Percentiles rank a stretch among this genome's conserved stretches.
Conservation (phyloP, 1,284 basidiomycete genomes). For the Phylloporus sp. region DNA sequence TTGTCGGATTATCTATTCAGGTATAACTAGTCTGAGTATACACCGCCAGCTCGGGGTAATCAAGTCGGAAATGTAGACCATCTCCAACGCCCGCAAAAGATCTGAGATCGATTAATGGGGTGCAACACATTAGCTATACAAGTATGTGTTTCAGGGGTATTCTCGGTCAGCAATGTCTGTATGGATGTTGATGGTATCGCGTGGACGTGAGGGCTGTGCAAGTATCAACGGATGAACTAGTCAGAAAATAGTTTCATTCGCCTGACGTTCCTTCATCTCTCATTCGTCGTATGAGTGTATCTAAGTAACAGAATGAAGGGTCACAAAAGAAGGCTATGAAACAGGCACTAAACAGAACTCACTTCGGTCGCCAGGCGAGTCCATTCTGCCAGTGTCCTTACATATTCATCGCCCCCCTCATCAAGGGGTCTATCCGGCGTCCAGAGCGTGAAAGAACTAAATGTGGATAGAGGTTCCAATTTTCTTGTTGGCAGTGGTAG, state of each 20-base stretch:
- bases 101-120: background rate
- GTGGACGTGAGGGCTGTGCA: background rate
- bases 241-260: background rate
- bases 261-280: background rate
- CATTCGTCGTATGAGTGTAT: constrained; percentile 33
- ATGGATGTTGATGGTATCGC: background rate
- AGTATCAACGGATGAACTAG: background rate
- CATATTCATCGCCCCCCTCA: constrained; percentile 69
- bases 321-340: constrained; percentile 1
- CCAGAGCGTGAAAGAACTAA: constrained; percentile 71
- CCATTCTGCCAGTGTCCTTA: constrained; percentile 69
- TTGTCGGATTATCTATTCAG: constrained; percentile 1
- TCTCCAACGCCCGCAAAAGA: background rate
- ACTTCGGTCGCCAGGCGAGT: constrained; percentile 61
- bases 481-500: constrained; percentile 31
- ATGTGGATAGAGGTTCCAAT: constrained; percentile 54
- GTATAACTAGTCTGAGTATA: too few relatives aligned
- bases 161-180: background rate
- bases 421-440: constrained; percentile 72
- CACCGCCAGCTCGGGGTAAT: too few relatives aligned
- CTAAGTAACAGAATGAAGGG: constrained; percentile 17
- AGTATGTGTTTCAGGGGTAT: background rate
- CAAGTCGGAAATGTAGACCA: too few relatives aligned
- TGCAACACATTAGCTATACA: background rate
- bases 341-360: constrained; percentile 21